Conservation (phyloP, 495 filamentous ascomycete species). For the Clavariopsis aquatica region DNA sequence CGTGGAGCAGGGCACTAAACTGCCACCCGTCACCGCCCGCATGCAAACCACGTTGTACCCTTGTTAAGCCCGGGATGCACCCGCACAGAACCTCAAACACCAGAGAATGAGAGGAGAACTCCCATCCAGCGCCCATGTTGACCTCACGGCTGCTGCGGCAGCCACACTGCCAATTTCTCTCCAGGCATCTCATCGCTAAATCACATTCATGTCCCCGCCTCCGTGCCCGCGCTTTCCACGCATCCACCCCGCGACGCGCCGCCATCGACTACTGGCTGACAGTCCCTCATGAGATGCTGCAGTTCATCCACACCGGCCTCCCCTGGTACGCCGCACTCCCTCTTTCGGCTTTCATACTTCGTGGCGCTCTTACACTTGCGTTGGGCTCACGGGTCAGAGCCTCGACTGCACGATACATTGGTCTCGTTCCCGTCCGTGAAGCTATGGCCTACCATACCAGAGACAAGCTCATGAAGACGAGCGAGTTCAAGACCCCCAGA, state of each 20-base stretch:
- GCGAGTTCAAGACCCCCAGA: constrained; percentile 54
- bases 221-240: constrained; percentile 30
- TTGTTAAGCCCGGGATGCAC: background rate
- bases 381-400: constrained; percentile 5
- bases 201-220: no score
- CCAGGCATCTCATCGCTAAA: background rate
- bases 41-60: background rate
- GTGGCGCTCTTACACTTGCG: constrained; percentile 17
- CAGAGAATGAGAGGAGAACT: background rate
- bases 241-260: constrained; percentile 19
- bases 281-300: constrained; percentile 20
- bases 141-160: constrained; percentile 25
- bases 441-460: constrained; percentile 38
- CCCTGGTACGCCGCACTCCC: constrained; percentile 35
- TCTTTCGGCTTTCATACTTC: constrained; percentile 29
- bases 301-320: constrained; percentile 20
- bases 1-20: background rate
- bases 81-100: background rate
- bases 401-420: constrained; percentile 14
- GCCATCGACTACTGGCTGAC: constrained; percentile 13
- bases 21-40: constrained; percentile 1
- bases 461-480: constrained; percentile 36
- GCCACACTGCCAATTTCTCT: constrained; percentile 20
- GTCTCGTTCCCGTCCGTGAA: constrained; percentile 37
- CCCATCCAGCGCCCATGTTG: constrained; percentile 6